phyloP scores from a whole-genome alignment of 768 basidiomycete species.

The Albatrellus ellisii region DNA sequence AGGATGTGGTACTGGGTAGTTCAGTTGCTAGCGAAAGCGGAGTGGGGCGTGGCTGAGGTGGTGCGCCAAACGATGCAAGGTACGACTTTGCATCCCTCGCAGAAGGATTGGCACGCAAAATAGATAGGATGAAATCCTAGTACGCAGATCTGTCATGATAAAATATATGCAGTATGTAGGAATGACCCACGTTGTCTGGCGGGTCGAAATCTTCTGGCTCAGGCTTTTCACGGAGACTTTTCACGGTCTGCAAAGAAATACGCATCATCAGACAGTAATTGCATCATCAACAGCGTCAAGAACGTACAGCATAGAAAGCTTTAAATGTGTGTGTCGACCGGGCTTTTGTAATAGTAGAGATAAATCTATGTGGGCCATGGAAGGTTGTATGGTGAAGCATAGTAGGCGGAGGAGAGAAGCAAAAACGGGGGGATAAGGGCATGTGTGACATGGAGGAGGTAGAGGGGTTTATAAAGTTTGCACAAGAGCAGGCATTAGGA shows the following conservation, averaged over 20 bases:
- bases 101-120: conserved; percentile 87
- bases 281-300: background rate
- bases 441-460: too few species aligned
- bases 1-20: conserved; percentile 18
- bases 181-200: conserved; percentile 3
- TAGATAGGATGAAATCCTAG: conserved; percentile 96
- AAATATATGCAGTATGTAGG: background rate
- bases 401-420: background rate
- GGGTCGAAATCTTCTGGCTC: conserved; percentile 3
- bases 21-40: conserved; percentile 4
- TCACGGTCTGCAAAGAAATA: conserved; percentile 6
- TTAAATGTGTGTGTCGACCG: conserved; percentile 26
- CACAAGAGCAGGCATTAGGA: too few species aligned
- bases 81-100: conserved; percentile 83
- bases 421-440: background rate
- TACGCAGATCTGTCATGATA: conserved; percentile 6
- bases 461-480: too few species aligned
- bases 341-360: conserved; percentile 8
- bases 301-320: conserved; percentile 44
- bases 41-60: conserved; percentile 23
- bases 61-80: conserved; percentile 79
- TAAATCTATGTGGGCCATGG: conserved; percentile 19
- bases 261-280: background rate
- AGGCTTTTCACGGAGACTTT: conserved; percentile 7
- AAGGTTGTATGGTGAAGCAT: conserved; percentile 17